Conservation (phyloP, 1,284 basidiomycete genomes). For the Gymnopus androsaceus region DNA sequence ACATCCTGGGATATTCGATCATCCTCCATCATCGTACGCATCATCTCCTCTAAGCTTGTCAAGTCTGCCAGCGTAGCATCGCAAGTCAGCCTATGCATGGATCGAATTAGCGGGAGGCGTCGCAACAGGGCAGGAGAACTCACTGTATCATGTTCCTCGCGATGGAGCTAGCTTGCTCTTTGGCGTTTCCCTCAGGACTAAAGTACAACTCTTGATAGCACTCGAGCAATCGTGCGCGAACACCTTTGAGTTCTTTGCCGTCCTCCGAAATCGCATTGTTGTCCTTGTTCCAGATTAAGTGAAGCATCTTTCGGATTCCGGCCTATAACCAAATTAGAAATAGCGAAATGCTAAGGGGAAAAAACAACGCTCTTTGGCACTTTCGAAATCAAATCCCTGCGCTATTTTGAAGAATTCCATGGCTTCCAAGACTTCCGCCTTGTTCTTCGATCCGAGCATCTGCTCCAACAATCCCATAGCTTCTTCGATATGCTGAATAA, state of each 20-base stretch:
- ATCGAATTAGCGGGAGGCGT: neutral
- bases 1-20: conserved; percentile 76
- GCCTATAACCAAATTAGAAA: conserved; percentile 40
- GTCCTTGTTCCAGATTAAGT: conserved; percentile 97
- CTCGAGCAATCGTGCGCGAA: conserved; percentile 86
- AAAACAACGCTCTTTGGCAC: conserved; percentile 66
- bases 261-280: conserved; percentile 85
- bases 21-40: conserved; percentile 93
- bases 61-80: conserved; percentile 92
- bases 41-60: conserved; percentile 94
- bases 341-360: neutral
- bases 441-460: conserved; percentile 88
- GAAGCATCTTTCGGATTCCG: conserved; percentile 95
- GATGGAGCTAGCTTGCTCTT: conserved; percentile 90
- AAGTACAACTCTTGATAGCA: conserved; percentile 92
- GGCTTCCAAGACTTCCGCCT: conserved; percentile 91
- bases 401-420: conserved; percentile 94
- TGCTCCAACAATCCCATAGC: conserved; percentile 78
- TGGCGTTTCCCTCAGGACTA: conserved; percentile 74
- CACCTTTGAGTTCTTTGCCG: conserved; percentile 86
- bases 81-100: conserved; percentile 73
- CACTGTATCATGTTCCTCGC: conserved; percentile 98
- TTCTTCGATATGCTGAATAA: conserved; percentile 82
- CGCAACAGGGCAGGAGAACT: conserved; percentile 32
- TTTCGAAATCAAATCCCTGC: conserved; percentile 81